Evolutionary conservation across 1,284 basidiomycete species (phyloP).

Genomic region (Austroboletus olivaceoglutinosus): DNA sequence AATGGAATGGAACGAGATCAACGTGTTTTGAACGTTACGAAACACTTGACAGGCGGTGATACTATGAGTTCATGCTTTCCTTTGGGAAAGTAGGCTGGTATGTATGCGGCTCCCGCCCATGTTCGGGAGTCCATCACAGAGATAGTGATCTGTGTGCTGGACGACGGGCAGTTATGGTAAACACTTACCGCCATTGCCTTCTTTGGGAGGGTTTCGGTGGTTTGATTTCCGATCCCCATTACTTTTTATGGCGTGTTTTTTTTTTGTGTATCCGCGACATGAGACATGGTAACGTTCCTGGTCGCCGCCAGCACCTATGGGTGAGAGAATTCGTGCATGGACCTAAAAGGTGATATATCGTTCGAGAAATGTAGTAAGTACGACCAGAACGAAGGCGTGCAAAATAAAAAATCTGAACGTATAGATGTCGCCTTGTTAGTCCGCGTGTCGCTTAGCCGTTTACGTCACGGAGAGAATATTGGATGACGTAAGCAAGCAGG

Average conservation of each 20-base stretch:
- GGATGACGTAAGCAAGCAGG: not conserved
- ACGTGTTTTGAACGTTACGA: not conserved
- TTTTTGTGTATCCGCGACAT: not conserved
- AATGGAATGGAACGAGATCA: not conserved
- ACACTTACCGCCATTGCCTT: not conserved
- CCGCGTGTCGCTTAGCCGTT: not conserved
- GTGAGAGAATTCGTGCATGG: no score
- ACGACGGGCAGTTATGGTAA: no score
- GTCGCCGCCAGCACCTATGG: not conserved
- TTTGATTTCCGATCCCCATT: not conserved
- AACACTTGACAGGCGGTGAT: not conserved
- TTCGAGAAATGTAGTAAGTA: no score
- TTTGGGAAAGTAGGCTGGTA: no score
- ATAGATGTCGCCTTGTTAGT: not conserved
- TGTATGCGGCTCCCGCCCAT: not conserved
- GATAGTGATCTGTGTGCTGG: no score
- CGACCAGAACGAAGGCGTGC: no score
- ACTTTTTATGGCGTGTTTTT: not conserved
- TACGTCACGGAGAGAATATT: not conserved
- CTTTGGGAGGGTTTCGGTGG: not conserved
- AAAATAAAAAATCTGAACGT: not conserved
- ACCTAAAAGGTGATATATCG: no score
- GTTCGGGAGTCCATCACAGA: not conserved
- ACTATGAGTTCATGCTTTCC: no score
- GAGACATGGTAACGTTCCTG: not conserved